Base-by-base conservation (phyloP, 441 rosid genomes). In the Syzygium malaccense region DNA sequence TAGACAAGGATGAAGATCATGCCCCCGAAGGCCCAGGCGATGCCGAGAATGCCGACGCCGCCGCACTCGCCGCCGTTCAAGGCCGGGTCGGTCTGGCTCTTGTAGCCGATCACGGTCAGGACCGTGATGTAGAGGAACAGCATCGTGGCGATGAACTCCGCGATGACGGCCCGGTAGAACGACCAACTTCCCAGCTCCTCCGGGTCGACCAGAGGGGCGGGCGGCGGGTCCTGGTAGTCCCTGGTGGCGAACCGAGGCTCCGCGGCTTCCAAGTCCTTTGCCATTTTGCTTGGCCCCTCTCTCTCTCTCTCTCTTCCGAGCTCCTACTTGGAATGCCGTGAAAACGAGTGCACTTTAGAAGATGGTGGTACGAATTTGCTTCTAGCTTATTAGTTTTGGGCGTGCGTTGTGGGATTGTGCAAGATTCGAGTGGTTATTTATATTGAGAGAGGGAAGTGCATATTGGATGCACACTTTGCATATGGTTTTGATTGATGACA, bases 1-100 rank as follows among this genome's bases (percentile, higher is more conserved):
- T 93, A 93, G 55, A 93, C 93, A 23, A 93, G 94, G 87, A 92
- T 56, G 58, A 93, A 93, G 89, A 92, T 92, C 94, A 93, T 93
- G 88, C 94, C 94, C 20, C 93, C 93, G 0, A 93, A 92, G 80
- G 94, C 92, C 92, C 93, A 93, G 56, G 93, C 93, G 18, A 93
- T 92, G 78, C 93, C 94, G 2, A 93, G 94, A 68, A 91, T 80
- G 12, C 94, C 94, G 4, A 92, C 94, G 0, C 93, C 93, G 1
- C 91, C 92, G 33, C 93, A 93, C 0, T 89, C 89, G 8, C 48
- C 64, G 4, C 55, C 18, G 4, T 53, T 32, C 90, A 66, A 5
- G 4, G 14, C 3, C 0, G 86, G 23, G 54, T 89, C 90, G 55
- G 32, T 33, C 86, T 92, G 93, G 86, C 89, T 88, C 86, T 90